These are phyloP conservation scores for Aspergillus heteromorphus DNA, from an alignment of 495 filamentous ascomycete genomes.

Conservation along the genomic window DNA sequence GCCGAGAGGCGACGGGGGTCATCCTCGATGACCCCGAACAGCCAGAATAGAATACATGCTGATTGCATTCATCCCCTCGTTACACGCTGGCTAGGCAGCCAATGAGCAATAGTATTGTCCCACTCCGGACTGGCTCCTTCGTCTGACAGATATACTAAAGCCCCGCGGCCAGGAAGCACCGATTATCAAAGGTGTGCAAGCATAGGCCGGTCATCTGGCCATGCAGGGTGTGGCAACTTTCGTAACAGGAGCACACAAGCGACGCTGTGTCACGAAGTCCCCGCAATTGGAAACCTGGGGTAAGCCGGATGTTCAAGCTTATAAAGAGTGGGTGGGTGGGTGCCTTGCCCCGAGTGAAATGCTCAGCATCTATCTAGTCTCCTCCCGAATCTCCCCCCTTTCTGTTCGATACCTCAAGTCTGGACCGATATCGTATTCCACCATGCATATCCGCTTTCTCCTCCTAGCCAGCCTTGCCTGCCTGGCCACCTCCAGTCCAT, in stretches of 20 bases:
- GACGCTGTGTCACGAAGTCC: background rate
- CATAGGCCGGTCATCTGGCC: background rate
- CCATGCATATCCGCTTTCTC: background rate
- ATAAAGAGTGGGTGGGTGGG: background rate
- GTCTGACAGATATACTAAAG: too few relatives aligned
- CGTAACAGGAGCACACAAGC: background rate
- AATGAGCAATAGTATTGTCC: too few relatives aligned
- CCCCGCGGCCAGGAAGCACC: background rate
- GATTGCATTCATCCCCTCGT: too few relatives aligned
- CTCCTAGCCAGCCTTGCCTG: background rate
- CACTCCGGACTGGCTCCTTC: too few relatives aligned
- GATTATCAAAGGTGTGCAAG: background rate
- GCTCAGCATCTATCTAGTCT: background rate
- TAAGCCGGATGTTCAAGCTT: background rate
- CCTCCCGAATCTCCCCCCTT: background rate
- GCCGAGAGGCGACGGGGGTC: too few relatives aligned
- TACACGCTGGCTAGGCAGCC: too few relatives aligned
- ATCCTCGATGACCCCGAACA: too few relatives aligned
- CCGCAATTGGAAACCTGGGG: background rate
- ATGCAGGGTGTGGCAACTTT: background rate
- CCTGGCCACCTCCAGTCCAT: background rate
- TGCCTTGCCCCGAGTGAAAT: too few relatives aligned
- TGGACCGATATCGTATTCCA: background rate
- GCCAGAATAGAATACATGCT: too few relatives aligned
- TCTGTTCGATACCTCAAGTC: background rate